Evolutionary conservation across 2,329 filamentous ascomycete genomes (phyloP).

Genomic region (Thielaviopsis populi): DNA sequence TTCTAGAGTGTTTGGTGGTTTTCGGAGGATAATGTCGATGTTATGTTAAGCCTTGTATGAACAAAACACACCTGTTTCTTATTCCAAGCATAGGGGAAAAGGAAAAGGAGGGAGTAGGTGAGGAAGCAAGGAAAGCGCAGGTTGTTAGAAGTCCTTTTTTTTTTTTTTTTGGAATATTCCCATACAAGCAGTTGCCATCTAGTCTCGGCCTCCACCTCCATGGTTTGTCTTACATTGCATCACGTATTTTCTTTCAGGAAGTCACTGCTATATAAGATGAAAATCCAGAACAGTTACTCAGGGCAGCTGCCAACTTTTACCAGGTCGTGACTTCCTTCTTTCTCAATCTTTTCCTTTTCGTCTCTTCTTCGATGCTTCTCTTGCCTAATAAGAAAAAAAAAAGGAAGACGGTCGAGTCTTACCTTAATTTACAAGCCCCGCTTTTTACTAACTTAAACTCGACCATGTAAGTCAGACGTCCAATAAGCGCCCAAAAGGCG

Average conservation of each 20-base stretch:
- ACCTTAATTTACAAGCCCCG: not conserved
- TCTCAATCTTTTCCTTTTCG: not conserved
- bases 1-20: not conserved
- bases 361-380: not conserved
- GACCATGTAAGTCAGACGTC: not conserved
- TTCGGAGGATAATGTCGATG: not conserved
- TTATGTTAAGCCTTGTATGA: not conserved
- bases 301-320: not conserved
- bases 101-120: not conserved
- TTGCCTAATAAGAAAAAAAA: not conserved
- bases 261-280: not conserved
- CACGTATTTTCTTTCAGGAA: not conserved
- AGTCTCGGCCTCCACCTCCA: not conserved
- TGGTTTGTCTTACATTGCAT: too few relatives aligned
- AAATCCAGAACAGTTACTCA: not conserved
- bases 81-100: not conserved
- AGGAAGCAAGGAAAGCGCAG: not conserved
- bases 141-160: not conserved
- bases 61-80: not conserved
- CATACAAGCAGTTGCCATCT: not conserved
- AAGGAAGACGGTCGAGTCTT: not conserved
- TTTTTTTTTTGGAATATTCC: too few relatives aligned
- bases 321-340: not conserved
- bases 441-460: conserved; percentile 2
- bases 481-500: not conserved